Evolutionary conservation across 306 rosid species (phyloP).

Genomic region (Fagus crenata): DNA sequence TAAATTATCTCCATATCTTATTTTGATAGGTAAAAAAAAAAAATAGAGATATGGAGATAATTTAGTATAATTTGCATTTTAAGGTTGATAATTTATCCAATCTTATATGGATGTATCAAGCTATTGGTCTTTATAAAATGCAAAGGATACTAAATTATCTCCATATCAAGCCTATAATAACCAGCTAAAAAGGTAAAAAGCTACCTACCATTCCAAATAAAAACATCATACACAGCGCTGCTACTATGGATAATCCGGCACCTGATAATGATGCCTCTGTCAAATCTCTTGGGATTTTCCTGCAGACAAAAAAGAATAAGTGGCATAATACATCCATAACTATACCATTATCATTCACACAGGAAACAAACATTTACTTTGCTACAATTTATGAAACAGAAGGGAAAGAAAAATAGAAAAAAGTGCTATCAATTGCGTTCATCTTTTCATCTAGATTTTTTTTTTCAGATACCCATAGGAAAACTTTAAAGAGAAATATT

Average conservation of each 20-base stretch:
- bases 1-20: background rate
- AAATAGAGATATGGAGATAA: background rate
- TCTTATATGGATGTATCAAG: background rate
- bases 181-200: constrained; percentile 18
- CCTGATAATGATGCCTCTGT: constrained; percentile 95
- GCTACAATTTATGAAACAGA: background rate
- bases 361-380: constrained; percentile 1
- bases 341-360: background rate
- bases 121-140: background rate
- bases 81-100: background rate
- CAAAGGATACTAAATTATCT: background rate
- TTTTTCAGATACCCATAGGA: background rate
- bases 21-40: too few species aligned
- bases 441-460: background rate
- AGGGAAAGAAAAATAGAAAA: background rate
- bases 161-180: constrained; percentile 5
- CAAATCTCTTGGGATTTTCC: constrained; percentile 98
- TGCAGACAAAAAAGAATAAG: constrained; percentile 39
- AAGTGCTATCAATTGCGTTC: background rate
- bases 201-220: constrained; percentile 92
- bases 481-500: background rate
- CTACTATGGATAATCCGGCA: constrained; percentile 85
- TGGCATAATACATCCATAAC: constrained; percentile 19
- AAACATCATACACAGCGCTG: constrained; percentile 82
- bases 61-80: background rate